A percentile compares a stretch with the other conserved stretches of the same genome.
These are phyloP conservation scores for Pisolithus albus DNA, from an alignment of 768 basidiomycete species.

Conservation along the genomic window DNA sequence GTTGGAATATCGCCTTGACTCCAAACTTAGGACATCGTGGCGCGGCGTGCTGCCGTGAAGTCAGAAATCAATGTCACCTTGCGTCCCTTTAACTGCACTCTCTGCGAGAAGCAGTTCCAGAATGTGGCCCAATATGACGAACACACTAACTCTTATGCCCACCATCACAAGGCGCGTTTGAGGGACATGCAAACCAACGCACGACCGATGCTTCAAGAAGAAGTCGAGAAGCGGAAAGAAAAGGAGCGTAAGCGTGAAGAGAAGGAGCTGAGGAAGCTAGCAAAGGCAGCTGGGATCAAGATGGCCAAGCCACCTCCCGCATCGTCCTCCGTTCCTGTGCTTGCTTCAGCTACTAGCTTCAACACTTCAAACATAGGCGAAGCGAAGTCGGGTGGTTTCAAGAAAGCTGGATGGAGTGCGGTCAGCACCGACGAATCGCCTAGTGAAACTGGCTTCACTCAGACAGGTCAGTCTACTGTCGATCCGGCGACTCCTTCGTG, in stretches of 20 bases:
- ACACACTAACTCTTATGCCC: slow-evolving; percentile 84
- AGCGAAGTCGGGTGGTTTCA: slow-evolving; percentile 25
- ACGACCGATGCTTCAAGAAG: slow-evolving; percentile 58
- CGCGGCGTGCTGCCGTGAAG: slow-evolving; percentile 57
- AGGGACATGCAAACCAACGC: slow-evolving; percentile 76
- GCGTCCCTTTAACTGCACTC: slow-evolving; percentile 68
- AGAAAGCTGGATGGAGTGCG: slow-evolving; percentile 48
- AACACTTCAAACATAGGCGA: slow-evolving; percentile 13
- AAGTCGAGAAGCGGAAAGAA: slow-evolving; percentile 70
- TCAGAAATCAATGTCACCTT: slow-evolving; percentile 64
- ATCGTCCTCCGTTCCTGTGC: slow-evolving; percentile 13
- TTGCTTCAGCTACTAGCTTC: slow-evolving; percentile 13
- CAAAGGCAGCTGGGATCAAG: slow-evolving; percentile 74
- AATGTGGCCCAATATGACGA: slow-evolving; percentile 85
- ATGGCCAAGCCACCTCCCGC: slow-evolving; percentile 35
- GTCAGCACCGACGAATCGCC: slow-evolving; percentile 13
- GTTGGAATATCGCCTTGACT: slow-evolving; percentile 7
- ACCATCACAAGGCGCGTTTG: slow-evolving; percentile 78
- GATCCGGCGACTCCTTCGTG: slow-evolving; percentile 19
- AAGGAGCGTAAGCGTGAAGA: slow-evolving; percentile 84
- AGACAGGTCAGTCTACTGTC: slow-evolving; percentile 12
- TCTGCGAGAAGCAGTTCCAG: slow-evolving; percentile 85
- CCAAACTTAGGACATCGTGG: slow-evolving; percentile 47
- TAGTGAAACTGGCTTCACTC: slow-evolving; percentile 7
- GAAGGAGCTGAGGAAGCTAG: slow-evolving; percentile 77